Conservation (phyloP, 495 filamentous ascomycete species). For the Penicillium manginii region DNA sequence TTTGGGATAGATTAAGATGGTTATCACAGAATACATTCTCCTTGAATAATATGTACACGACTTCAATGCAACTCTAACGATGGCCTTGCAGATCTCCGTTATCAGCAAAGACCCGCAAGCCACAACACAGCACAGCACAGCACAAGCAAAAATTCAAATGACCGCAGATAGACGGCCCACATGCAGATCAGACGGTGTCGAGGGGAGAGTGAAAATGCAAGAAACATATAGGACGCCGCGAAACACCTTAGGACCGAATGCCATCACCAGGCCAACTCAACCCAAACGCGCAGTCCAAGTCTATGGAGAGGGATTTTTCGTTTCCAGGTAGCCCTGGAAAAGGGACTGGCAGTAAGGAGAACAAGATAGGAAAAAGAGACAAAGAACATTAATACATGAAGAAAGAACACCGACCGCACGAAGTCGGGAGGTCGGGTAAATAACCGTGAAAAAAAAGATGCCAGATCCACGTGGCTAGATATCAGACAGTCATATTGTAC, state of each 20-base stretch:
- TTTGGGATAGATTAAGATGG: slow-evolving; percentile 4
- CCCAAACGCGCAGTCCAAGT: slow-evolving; percentile 24
- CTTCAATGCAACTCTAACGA: slow-evolving; percentile 15
- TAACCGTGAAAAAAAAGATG: slow-evolving; percentile 34
- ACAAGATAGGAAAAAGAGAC: slow-evolving; percentile 14
- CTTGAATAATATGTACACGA: slow-evolving; percentile 24
- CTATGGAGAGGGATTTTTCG: slow-evolving; percentile 24
- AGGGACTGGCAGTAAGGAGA: slow-evolving; percentile 6
- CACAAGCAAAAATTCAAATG: slow-evolving; percentile 12
- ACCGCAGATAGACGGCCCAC: slow-evolving; percentile 25
- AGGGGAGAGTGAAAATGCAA: slow-evolving; percentile 44
- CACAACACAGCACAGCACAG: background rate
- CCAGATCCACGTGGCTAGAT: slow-evolving; percentile 45
- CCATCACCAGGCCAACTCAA: slow-evolving; percentile 32
- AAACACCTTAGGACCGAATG: slow-evolving; percentile 36
- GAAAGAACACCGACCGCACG: slow-evolving; percentile 24
- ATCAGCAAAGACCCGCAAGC: background rate
- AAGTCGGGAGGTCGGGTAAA: slow-evolving; percentile 27
- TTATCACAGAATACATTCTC: slow-evolving; percentile 19
- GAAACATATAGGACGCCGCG: slow-evolving; percentile 31
- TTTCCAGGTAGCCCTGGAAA: slow-evolving; percentile 8
- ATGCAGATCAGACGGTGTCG: slow-evolving; percentile 38
- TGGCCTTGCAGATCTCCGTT: background rate
- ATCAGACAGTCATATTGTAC: slow-evolving; percentile 49
- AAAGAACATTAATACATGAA: slow-evolving; percentile 40